Conservation (phyloP, 148 eudicot genomes). For the Rhododendron williamsianum region DNA sequence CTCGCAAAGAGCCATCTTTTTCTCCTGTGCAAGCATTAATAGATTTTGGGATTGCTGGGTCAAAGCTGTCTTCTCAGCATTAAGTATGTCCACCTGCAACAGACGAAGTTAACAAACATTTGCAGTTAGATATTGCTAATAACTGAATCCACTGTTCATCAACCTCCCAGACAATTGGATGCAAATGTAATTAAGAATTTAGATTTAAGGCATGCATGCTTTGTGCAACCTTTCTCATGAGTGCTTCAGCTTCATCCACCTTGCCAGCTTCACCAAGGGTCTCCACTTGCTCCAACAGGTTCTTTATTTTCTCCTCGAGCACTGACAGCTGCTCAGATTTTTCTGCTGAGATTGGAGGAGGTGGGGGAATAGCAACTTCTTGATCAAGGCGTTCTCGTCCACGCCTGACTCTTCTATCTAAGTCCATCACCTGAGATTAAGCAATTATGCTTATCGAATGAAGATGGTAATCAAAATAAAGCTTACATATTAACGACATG, state of each 20-base stretch:
- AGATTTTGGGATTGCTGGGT: conserved; percentile 61
- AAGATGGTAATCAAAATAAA: not conserved
- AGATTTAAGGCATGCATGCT: not conserved
- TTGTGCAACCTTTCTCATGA: conserved; percentile 80
- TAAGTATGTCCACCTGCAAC: conserved; percentile 82
- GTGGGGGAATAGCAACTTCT: conserved; percentile 77
- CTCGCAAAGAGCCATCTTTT: conserved; percentile 98
- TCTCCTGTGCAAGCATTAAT: conserved; percentile 80
- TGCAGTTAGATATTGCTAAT: not conserved
- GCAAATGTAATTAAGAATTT: not conserved
- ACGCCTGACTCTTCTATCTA: conserved; percentile 87
- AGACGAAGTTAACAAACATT: not conserved
- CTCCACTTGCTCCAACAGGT: conserved; percentile 85
- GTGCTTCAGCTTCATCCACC: conserved; percentile 99
- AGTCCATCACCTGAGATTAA: conserved; percentile 63
- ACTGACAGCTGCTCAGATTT: conserved; percentile 91
- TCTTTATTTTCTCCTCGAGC: conserved; percentile 85
- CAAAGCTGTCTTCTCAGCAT: conserved; percentile 68
- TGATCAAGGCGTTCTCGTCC: conserved; percentile 94
- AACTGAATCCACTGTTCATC: not conserved
- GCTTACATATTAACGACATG: not conserved
- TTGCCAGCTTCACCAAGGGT: conserved; percentile 94
- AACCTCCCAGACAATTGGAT: not conserved
- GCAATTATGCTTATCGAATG: not conserved
- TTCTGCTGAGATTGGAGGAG: conserved; percentile 87